These are phyloP conservation scores for Nothophoma quercina DNA, from an alignment of 2,329 filamentous ascomycete genomes.

Conservation along the genomic window DNA sequence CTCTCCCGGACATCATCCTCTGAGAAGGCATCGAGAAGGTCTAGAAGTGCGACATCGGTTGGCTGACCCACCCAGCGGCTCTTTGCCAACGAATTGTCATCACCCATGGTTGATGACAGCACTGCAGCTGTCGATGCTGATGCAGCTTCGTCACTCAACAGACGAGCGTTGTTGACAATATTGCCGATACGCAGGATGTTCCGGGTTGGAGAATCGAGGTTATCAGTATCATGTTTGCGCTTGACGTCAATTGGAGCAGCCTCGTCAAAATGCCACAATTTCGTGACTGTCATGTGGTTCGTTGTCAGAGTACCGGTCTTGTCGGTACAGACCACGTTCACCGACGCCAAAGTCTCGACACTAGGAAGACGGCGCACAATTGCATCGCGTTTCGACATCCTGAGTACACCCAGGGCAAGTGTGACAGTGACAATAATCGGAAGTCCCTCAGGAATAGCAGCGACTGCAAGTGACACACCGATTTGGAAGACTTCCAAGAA, in stretches of 20 bases:
- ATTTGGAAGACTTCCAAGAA: slow-evolving; percentile 97
- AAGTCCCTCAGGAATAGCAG: slow-evolving; percentile 92
- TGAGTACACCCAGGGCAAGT: slow-evolving; percentile 88
- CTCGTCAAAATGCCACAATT: slow-evolving; percentile 92
- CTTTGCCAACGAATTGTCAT: slow-evolving; percentile 68
- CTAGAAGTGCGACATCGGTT: slow-evolving; percentile 95
- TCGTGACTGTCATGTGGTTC: slow-evolving; percentile 98
- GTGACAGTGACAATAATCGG: slow-evolving; percentile 99
- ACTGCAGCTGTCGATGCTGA: slow-evolving; percentile 78
- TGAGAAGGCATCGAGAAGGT: slow-evolving; percentile 87
- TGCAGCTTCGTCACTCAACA: slow-evolving; percentile 76
- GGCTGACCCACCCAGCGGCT: slow-evolving; percentile 97
- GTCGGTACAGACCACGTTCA: slow-evolving; percentile 99
- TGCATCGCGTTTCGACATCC: slow-evolving; percentile 94
- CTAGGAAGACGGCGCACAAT: slow-evolving; percentile 96
- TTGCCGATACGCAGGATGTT: slow-evolving; percentile 91
- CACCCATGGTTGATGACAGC: slow-evolving; percentile 80
- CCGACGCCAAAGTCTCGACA: slow-evolving; percentile 96
- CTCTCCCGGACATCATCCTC: slow-evolving; percentile 91
- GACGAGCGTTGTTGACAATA: slow-evolving; percentile 90
- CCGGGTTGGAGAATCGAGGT: slow-evolving; percentile 76
- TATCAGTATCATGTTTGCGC: slow-evolving; percentile 59
- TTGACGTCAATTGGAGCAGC: slow-evolving; percentile 64
- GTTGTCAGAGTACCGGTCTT: slow-evolving; percentile 96
- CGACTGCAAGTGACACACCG: slow-evolving; percentile 93